Percentiles rank a stretch among this genome's conserved stretches.
Conservation (phyloP, 192 early-diverging fungal genomes). For the Entomortierella lignicola region DNA sequence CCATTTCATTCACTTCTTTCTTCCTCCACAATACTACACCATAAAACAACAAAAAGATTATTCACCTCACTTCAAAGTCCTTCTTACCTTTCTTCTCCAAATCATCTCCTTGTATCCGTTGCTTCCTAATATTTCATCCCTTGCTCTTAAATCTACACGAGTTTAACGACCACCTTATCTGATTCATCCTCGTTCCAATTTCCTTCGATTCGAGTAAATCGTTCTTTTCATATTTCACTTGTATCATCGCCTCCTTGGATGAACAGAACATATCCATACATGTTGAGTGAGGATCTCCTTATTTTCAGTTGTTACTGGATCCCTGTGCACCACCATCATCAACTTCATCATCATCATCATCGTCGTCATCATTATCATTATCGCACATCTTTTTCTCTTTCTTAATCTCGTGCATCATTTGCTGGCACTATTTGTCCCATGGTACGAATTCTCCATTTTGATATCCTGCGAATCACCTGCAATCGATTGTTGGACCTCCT, state of each 20-base stretch:
- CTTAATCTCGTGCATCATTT: too few species aligned
- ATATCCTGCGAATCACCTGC: background rate
- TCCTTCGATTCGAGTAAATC: background rate
- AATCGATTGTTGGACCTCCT: background rate
- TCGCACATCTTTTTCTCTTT: too few species aligned
- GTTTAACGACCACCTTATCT: too few species aligned
- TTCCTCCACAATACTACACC: background rate
- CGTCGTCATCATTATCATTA: too few species aligned
- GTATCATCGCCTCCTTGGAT: background rate
- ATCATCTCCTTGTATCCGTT: too few species aligned
- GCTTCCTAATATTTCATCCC: too few species aligned
- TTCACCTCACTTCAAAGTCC: background rate
- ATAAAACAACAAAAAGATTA: background rate
- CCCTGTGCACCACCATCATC: background rate
- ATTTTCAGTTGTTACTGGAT: background rate
- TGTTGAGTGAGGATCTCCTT: background rate
- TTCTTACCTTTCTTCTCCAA: too few species aligned
- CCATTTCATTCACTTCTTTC: too few species aligned
- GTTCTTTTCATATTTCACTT: background rate
- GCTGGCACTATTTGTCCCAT: too few species aligned
- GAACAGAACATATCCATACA: too few species aligned
- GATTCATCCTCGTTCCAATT: background rate
- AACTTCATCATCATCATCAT: background rate
- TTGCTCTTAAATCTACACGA: too few species aligned
- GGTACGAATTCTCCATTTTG: background rate